Percentiles rank a stretch among this genome's conserved stretches.
phyloP scores from a whole-genome alignment of 1,284 basidiomycete species.

The Fistulinella cinereoalba region DNA sequence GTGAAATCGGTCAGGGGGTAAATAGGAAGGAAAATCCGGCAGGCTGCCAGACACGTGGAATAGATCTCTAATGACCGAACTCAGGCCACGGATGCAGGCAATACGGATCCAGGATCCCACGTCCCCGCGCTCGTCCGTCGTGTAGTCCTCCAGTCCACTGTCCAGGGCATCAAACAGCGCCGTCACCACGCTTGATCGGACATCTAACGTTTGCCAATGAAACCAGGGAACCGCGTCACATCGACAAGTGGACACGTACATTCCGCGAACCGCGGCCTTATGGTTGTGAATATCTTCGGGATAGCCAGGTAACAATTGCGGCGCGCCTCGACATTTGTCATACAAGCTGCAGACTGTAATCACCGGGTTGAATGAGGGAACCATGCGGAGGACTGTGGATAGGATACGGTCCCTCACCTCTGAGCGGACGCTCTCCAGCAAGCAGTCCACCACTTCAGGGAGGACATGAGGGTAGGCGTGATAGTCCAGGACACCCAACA shows the following conservation, averaged over 20 bases:
- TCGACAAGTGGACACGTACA: constrained; percentile 41
- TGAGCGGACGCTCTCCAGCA: constrained; percentile 57
- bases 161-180: constrained; percentile 54
- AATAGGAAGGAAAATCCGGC: constrained; percentile 48
- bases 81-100: constrained; percentile 65
- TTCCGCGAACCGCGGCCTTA: constrained; percentile 42
- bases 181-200: constrained; percentile 44
- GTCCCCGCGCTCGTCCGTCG: constrained; percentile 92
- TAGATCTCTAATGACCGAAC: constrained; percentile 46
- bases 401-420: constrained; percentile 42
- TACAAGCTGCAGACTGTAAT: constrained; percentile 43
- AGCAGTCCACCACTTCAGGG: constrained; percentile 49
- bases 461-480: constrained; percentile 51
- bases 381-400: constrained; percentile 23
- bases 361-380: constrained; percentile 22
- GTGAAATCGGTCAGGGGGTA: constrained; percentile 60
- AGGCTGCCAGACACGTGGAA: constrained; percentile 43
- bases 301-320: constrained; percentile 71
- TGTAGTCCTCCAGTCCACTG: constrained; percentile 82
- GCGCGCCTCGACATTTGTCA: constrained; percentile 61
- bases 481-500: constrained; percentile 77
- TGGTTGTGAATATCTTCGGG: constrained; percentile 51
- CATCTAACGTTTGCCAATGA: constrained; percentile 37
- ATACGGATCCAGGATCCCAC: constrained; percentile 96
- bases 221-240: constrained; percentile 15